These are phyloP conservation scores for Sugiyamaella lignohabitans DNA, from an alignment of 805 yeast genomes.

Conservation along the genomic window DNA sequence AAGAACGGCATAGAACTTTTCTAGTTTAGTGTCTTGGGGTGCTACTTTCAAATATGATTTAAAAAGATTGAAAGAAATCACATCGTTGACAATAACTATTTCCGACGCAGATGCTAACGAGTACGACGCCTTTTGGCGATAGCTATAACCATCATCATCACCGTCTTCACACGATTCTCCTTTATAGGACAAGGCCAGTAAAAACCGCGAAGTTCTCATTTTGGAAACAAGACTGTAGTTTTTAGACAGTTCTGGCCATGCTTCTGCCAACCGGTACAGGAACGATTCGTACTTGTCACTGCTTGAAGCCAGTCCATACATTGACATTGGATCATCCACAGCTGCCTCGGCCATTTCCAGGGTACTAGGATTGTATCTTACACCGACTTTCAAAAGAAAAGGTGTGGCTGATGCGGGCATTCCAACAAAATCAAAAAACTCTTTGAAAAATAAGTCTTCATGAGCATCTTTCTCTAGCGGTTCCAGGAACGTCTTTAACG, in stretches of 20 bases:
- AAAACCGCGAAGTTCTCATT: slow-evolving; percentile 27
- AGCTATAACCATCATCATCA: slow-evolving; percentile 5
- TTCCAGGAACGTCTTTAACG: slow-evolving; percentile 24
- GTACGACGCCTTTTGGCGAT: slow-evolving; percentile 8
- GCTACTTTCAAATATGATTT: slow-evolving; percentile 27
- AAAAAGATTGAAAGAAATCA: slow-evolving; percentile 32
- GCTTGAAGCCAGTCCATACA: slow-evolving; percentile 23
- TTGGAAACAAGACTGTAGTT: not conserved
- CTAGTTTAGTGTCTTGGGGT: slow-evolving; percentile 31
- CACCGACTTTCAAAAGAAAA: slow-evolving; percentile 30
- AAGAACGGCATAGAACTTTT: slow-evolving; percentile 26
- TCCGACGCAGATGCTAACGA: slow-evolving; percentile 26
- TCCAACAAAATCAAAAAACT: slow-evolving; percentile 26
- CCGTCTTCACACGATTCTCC: slow-evolving; percentile 11
- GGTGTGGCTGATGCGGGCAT: slow-evolving; percentile 24
- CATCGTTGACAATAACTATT: slow-evolving; percentile 33
- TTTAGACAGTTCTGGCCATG: slow-evolving; percentile 19
- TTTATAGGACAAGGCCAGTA: slow-evolving; percentile 24
- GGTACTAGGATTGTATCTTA: slow-evolving; percentile 29
- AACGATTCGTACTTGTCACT: slow-evolving; percentile 22
- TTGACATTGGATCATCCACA: slow-evolving; percentile 23
- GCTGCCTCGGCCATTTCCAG: slow-evolving; percentile 27
- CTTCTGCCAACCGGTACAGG: slow-evolving; percentile 18
- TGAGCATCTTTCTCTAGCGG: not conserved
- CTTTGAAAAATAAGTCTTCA: slow-evolving; percentile 17